A percentile compares a stretch with the other conserved stretches of the same genome.
Conservation (phyloP, 225 moss, liverwort and hornwort genomes). For the Pseudoscleropodium purum region DNA sequence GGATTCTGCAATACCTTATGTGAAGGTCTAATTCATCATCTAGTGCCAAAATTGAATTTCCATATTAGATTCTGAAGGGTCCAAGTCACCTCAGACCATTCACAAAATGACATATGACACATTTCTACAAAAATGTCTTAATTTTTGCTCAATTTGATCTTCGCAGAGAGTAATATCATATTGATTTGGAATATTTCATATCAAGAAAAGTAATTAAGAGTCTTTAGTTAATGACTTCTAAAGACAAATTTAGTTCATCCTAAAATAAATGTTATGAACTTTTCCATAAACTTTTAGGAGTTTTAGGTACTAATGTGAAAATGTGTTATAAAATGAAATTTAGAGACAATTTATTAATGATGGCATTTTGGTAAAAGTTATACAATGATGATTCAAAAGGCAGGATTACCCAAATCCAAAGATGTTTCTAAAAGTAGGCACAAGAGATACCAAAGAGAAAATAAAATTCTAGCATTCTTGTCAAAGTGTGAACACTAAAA, state of each 20-base stretch:
- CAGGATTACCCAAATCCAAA: background rate
- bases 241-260: background rate
- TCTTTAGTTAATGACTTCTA: background rate
- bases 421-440: fast-evolving
- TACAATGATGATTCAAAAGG: background rate
- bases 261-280: background rate
- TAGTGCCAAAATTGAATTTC: too few relatives aligned
- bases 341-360: background rate
- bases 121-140: too few relatives aligned
- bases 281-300: too few relatives aligned
- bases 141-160: too few relatives aligned
- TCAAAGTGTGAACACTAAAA: background rate
- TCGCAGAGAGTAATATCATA: background rate
- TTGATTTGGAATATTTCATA: background rate
- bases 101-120: too few relatives aligned
- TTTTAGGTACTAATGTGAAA: background rate
- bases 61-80: too few relatives aligned
- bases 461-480: fast-evolving
- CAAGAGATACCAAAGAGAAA: background rate
- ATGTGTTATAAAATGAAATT: background rate
- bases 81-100: too few relatives aligned
- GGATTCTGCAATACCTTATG: background rate
- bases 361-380: background rate
- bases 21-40: too few relatives aligned
- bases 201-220: background rate